Base-by-base conservation (phyloP, 176 grass and related monocot genomes). In the Triticum monococcum region DNA sequence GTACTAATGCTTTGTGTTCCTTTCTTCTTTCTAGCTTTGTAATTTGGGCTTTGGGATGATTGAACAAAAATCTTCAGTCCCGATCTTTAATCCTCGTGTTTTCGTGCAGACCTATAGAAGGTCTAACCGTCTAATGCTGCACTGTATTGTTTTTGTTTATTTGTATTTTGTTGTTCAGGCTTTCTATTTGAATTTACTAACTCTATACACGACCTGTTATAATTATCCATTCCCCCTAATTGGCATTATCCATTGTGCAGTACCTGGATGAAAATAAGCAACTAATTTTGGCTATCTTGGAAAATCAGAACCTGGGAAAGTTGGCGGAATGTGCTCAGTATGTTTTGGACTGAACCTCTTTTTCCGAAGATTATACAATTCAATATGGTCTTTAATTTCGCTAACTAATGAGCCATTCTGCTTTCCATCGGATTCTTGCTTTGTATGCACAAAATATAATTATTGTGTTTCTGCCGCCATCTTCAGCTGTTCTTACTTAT, bases 281-380 rank as follows among this genome's bases (percentile, higher is more conserved):
- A 70, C 95, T 97, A 65, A 97, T 97, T 89, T 89, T 97, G 90
- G 95, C 95, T 76, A 97, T 97, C 68, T 85, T 97, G 88, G 92
- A 97, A 84, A 94, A 97, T 72, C 95, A 97, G 73, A 97, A 97
- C 67, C 54, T 97, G 61, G 95, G 95, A 75, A 97, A 97, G 86
- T 73, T 97, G 57, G 91, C 95, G 62, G 95, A 97, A 87, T 97
- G 95, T 89, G 92, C 95, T 85, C 95, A 97, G 92, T 97, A 92
- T 87, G 95, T 85, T 80, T 75, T 60, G 24, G 18, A 7, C 54
- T 81, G 11, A 60, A 81, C 25, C 36, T 71, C 54, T 81, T 66
- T 10, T 78, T 50, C 68, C 30, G 10, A 22, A 36, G 25, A 45
- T 74, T 79, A 46, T 83, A 32, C 50, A 73, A 25, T 87, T 79